These are phyloP conservation scores for Colletotrichum tropicicola DNA, from an alignment of 2,329 filamentous ascomycete species.

Conservation along the genomic window DNA sequence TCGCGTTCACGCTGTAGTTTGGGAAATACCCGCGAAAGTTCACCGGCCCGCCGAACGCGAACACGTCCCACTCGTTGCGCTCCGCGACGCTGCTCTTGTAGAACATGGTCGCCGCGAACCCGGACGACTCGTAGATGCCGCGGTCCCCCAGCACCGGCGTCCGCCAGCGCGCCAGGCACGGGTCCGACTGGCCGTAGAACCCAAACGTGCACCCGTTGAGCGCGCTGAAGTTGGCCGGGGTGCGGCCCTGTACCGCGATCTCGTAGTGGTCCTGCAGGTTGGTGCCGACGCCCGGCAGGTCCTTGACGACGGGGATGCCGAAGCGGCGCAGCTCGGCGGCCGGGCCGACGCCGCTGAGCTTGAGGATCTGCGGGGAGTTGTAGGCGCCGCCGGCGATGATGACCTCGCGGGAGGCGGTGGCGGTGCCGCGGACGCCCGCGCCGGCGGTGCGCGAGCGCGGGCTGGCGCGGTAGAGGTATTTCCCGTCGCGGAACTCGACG, in stretches of 20 bases:
- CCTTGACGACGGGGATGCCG: slow-evolving; percentile 52
- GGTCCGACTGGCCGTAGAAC: slow-evolving; percentile 40
- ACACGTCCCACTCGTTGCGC: slow-evolving; percentile 39
- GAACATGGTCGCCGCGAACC: slow-evolving; percentile 37
- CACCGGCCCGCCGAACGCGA: slow-evolving; percentile 48
- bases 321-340: slow-evolving; percentile 46
- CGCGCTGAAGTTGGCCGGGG: slow-evolving; percentile 46
- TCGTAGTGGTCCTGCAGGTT: slow-evolving; percentile 69
- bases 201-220: slow-evolving; percentile 41
- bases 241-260: slow-evolving; percentile 53
- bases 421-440: slow-evolving; percentile 9
- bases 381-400: slow-evolving; percentile 61
- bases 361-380: slow-evolving; percentile 62
- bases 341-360: slow-evolving; percentile 59
- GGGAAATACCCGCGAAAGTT: slow-evolving; percentile 51
- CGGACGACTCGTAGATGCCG: slow-evolving; percentile 38
- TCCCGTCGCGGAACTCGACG: slow-evolving; percentile 58
- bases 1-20: slow-evolving; percentile 42
- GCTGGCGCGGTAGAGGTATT: slow-evolving; percentile 55
- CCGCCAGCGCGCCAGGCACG: slow-evolving; percentile 41
- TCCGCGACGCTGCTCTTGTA: slow-evolving; percentile 38
- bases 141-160: slow-evolving; percentile 50
- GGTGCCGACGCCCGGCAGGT: slow-evolving; percentile 67
- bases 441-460: slow-evolving; percentile 42
- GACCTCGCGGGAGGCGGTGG: slow-evolving; percentile 53